phyloP scores from a whole-genome alignment of 495 filamentous ascomycete genomes.

The Penicillium manginii region DNA sequence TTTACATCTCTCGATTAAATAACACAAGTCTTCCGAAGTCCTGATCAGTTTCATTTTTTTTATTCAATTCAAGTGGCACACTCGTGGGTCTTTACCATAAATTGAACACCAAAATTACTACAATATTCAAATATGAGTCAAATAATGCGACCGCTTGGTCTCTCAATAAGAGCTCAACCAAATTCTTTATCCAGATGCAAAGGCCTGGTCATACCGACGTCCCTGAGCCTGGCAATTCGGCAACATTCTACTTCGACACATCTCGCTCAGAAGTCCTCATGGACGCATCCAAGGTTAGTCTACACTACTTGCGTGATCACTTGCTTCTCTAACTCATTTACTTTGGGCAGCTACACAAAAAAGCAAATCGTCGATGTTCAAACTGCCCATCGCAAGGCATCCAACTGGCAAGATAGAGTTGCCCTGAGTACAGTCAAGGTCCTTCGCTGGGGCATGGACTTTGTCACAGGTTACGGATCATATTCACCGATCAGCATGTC shows the following conservation, averaged over 20 bases:
- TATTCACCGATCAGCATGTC: conserved; percentile 51
- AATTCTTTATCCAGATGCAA: background rate
- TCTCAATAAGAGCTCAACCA: background rate
- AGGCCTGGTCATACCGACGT: background rate
- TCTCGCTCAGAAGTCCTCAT: conserved; percentile 27
- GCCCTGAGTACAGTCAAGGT: conserved; percentile 64
- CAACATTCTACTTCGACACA: background rate
- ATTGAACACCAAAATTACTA: background rate
- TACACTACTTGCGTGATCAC: background rate
- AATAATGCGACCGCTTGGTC: background rate
- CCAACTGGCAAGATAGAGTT: conserved; percentile 67
- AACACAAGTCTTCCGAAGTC: background rate
- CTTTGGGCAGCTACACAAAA: conserved; percentile 55
- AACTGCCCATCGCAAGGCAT: conserved; percentile 69
- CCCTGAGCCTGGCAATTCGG: background rate
- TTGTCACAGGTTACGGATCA: conserved; percentile 75
- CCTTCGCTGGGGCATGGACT: conserved; percentile 68
- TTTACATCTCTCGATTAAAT: background rate
- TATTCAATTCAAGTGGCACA: background rate
- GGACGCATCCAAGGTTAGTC: conserved; percentile 50
- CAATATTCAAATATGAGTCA: background rate
- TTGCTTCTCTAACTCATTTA: conserved; percentile 7
- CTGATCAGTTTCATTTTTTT: background rate
- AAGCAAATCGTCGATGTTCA: conserved; percentile 65
- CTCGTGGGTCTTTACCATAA: background rate